These are phyloP conservation scores for Metarhizium brunneum DNA, from an alignment of 2,329 filamentous ascomycete species.

Conservation along the genomic window DNA sequence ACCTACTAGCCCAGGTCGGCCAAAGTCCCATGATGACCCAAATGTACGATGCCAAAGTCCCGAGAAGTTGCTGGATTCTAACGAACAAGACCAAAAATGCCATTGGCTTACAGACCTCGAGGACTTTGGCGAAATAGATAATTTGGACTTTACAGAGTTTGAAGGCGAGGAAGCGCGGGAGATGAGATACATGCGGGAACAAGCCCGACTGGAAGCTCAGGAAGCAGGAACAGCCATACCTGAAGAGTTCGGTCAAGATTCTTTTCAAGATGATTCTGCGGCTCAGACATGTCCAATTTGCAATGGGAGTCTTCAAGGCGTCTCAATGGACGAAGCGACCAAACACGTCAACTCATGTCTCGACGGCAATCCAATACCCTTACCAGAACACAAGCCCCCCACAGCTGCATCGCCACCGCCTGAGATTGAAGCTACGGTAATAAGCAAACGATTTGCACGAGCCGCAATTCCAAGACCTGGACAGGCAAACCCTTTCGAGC, in stretches of 20 bases:
- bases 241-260: conserved; percentile 25
- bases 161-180: conserved; percentile 58
- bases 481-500: conserved; percentile 67
- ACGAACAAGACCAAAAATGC: conserved; percentile 18
- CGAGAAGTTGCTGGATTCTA: conserved; percentile 10
- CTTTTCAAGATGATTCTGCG: conserved; percentile 20
- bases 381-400: conserved; percentile 26
- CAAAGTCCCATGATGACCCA: conserved; percentile 3
- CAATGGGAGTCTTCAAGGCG: conserved; percentile 48
- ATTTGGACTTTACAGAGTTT: conserved; percentile 40
- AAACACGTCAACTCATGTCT: conserved; percentile 89
- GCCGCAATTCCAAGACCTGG: conserved; percentile 66
- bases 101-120: conserved; percentile 27
- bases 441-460: conserved; percentile 53
- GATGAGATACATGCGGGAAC: conserved; percentile 66
- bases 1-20: background rate
- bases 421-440: conserved; percentile 26
- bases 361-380: conserved; percentile 64
- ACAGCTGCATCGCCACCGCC: conserved; percentile 6
- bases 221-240: conserved; percentile 34
- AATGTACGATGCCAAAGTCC: conserved; percentile 15
- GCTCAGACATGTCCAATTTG: conserved; percentile 66
- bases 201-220: conserved; percentile 55
- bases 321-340: conserved; percentile 58
- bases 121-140: conserved; percentile 38